phyloP scores from a whole-genome alignment of 1,284 basidiomycete species.

The Moniliophthora roreri region DNA sequence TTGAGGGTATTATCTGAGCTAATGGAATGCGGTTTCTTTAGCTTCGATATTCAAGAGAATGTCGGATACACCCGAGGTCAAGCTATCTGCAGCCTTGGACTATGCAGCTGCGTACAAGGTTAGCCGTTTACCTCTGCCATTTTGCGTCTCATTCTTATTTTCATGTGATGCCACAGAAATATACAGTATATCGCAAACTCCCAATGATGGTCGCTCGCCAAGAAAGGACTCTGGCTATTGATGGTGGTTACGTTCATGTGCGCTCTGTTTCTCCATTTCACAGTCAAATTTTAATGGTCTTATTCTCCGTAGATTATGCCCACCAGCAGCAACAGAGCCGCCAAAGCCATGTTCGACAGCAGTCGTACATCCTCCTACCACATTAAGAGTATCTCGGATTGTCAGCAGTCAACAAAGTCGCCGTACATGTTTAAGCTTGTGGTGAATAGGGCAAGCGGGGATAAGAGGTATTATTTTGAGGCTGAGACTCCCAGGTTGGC shows the following conservation, averaged over 20 bases:
- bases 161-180: constrained; percentile 60
- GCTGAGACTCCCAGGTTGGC: constrained; percentile 85
- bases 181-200: constrained; percentile 91
- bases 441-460: constrained; percentile 48
- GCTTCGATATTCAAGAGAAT: constrained; percentile 90
- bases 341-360: constrained; percentile 81
- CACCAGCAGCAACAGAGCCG: constrained; percentile 50
- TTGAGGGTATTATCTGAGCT: neutral
- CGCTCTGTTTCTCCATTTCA: constrained; percentile 24
- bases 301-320: constrained; percentile 76
- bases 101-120: constrained; percentile 84
- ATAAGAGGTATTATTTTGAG: constrained; percentile 97
- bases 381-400: constrained; percentile 82
- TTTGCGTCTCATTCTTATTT: neutral
- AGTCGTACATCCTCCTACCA: constrained; percentile 92
- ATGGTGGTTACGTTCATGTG: constrained; percentile 94
- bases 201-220: constrained; percentile 91
- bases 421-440: constrained; percentile 81
- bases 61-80: constrained; percentile 71
- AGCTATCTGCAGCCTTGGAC: constrained; percentile 56
- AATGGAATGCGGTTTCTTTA: constrained; percentile 29
- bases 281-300: neutral
- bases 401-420: constrained; percentile 82
- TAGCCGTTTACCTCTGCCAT: constrained; percentile 16
- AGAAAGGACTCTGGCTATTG: constrained; percentile 90